Percentiles rank a stretch among this genome's conserved stretches.
Conservation (phyloP, 2,329 filamentous ascomycete genomes). For the Aspergillus fumigatiaffinis region DNA sequence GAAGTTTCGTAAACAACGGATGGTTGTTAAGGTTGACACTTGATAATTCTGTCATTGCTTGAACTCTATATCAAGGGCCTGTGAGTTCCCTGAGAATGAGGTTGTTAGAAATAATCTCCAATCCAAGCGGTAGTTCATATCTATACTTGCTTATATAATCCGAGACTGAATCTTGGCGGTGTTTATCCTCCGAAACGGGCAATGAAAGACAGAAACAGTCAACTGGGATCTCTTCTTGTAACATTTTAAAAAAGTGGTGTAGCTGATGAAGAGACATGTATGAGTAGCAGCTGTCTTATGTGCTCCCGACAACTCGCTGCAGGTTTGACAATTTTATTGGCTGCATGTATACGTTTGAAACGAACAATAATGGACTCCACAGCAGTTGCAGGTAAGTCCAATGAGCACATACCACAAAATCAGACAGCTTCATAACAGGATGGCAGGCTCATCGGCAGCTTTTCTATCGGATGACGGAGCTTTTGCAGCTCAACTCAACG, state of each 20-base stretch:
- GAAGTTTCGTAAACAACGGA: background rate
- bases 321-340: background rate
- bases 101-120: background rate
- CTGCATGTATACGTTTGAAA: background rate
- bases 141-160: conserved; percentile 2
- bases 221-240: background rate
- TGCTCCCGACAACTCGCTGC: background rate
- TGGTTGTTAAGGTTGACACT: background rate
- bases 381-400: conserved; percentile 21
- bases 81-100: background rate
- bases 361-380: conserved; percentile 27
- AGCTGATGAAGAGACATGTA: background rate
- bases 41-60: too few species aligned
- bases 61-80: too few species aligned
- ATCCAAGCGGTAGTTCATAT: background rate
- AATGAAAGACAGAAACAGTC: background rate
- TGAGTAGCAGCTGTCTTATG: background rate
- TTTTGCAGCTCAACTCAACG: conserved; percentile 25
- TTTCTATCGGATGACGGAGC: conserved; percentile 29
- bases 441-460: conserved; percentile 12
- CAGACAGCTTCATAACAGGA: background rate
- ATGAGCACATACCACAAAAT: background rate
- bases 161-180: conserved; percentile 5
- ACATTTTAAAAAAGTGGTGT: background rate
- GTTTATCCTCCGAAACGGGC: background rate